Evolutionary conservation across 2,329 filamentous ascomycete species (phyloP).

Genomic region (Trichophyton schoenleinii): DNA sequence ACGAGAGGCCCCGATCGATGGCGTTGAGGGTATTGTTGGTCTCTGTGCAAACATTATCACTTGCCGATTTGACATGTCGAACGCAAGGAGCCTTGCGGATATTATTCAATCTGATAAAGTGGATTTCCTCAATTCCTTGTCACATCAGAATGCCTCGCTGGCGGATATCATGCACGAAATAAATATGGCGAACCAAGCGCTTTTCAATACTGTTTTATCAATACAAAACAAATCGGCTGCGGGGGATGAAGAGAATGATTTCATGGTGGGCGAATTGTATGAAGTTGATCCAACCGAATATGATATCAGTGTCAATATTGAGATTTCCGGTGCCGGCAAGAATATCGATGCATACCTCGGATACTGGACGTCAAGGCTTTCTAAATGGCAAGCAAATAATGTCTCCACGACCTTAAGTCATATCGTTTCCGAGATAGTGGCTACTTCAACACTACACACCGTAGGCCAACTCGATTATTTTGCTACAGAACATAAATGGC

Average conservation of each 20-base stretch:
- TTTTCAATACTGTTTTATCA: not conserved
- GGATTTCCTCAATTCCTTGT: conserved; percentile 45
- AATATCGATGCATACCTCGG: not conserved
- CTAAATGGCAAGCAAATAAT: not conserved
- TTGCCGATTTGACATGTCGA: conserved; percentile 30
- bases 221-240: not conserved
- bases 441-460: not conserved
- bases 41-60: conserved; percentile 26
- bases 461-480: not conserved
- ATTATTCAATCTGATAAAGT: conserved; percentile 48
- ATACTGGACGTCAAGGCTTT: not conserved
- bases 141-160: conserved; percentile 48
- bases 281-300: not conserved
- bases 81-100: conserved; percentile 28
- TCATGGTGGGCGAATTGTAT: not conserved
- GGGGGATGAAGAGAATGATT: not conserved
- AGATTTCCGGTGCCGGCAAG: not conserved
- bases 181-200: not conserved
- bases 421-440: not conserved
- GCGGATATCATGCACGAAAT: conserved; percentile 24
- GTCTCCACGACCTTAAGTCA: conserved; percentile 1
- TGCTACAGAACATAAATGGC: not conserved
- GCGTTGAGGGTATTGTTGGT: conserved; percentile 39
- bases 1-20: conserved; percentile 39
- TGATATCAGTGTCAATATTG: not conserved